Evolutionary conservation across 73 alveolate genomes (phyloP), one percentile per base, ranked within the genome.

Genomic region (Tetrahymena malaccensis): DNA sequence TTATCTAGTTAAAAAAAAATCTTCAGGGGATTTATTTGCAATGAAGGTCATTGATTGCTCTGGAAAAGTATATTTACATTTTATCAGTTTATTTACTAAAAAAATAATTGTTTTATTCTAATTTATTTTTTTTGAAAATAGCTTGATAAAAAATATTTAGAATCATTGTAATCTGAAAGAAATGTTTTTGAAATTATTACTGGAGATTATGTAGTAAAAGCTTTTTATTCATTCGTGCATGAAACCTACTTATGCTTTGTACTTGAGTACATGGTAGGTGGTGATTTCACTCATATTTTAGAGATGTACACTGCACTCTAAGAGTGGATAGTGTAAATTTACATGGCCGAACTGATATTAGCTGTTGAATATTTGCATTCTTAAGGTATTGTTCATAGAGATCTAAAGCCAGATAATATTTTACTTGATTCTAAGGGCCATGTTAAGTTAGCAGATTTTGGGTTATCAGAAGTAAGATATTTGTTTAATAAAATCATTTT

Each of bases 351-450:
- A 93, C 83, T 97, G 1, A 57, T 97, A 19, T 57, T 96, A 22
- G 98, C 98, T 17, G 84, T 97, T 37, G 98, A 97, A 94, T 37
- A 84, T 22, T 85, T 97, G 11, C 98, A 97, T 34, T 95, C 89
- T 19, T 43, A 95, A 34, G 96, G 94, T 38, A 96, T 97, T 35
- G 97, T 97, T 17, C 97, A 97, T 50, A 95, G 98, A 95, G 98
- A 97, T 58, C 55, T 97, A 58, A 97, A 97, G 83, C 98, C 98
- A 25, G 98, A 97, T 84, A 97, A 97, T 55, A 95, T 97, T 27
- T 25, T 96, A n/a, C 93, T 96, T 11, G 97, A 96, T 94, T 44
- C 97, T 19, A 94, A 96, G 27, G 97, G 97, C 16, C 96, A 96
- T 55, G 96, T 94, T 1, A 95, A 95, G 34, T 58, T 95, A 33